Evolutionary conservation across 1,284 basidiomycete species (phyloP).

Genomic region (Ganoderma lucidum): DNA sequence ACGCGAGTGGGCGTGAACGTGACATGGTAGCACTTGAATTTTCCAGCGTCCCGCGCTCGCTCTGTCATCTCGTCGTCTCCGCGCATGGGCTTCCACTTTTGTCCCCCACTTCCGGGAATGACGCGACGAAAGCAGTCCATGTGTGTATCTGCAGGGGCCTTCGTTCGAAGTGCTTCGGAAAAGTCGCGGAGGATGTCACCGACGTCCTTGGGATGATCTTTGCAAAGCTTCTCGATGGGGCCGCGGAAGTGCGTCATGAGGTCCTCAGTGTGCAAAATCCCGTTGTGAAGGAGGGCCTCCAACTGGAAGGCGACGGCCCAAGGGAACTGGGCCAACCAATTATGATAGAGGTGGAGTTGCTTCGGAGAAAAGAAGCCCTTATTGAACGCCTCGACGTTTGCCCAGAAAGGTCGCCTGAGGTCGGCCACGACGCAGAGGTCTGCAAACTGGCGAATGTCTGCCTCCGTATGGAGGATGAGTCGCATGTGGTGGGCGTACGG

Average conservation of each 20-base stretch:
- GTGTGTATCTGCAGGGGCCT: constrained; percentile 53
- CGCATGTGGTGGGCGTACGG: constrained; percentile 74
- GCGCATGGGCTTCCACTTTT: constrained; percentile 13
- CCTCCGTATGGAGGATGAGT: constrained; percentile 55
- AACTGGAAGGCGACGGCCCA: constrained; percentile 78
- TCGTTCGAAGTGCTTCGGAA: constrained; percentile 51
- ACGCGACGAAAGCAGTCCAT: constrained; percentile 56
- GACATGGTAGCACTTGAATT: constrained; percentile 67
- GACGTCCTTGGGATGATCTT: constrained; percentile 42
- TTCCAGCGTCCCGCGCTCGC: constrained; percentile 38
- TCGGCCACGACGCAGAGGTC: constrained; percentile 62
- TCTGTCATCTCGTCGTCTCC: constrained; percentile 20
- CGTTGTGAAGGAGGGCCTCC: constrained; percentile 68
- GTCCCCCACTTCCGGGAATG: constrained; percentile 12
- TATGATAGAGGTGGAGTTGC: constrained; percentile 53
- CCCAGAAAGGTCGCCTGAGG: constrained; percentile 47
- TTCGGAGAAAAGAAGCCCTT: constrained; percentile 58
- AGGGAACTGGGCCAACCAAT: constrained; percentile 50
- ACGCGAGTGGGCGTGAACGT: constrained; percentile 78
- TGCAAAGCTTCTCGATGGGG: constrained; percentile 51
- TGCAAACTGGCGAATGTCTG: constrained; percentile 55
- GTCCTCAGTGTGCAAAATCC: constrained; percentile 63
- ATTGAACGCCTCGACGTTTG: constrained; percentile 54
- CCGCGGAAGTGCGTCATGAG: constrained; percentile 52
- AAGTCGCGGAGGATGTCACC: constrained; percentile 61